A percentile compares a stretch with the other conserved stretches of the same genome.
phyloP scores from a whole-genome alignment of 768 basidiomycete species.

The Macrolepiota dolichaula region DNA sequence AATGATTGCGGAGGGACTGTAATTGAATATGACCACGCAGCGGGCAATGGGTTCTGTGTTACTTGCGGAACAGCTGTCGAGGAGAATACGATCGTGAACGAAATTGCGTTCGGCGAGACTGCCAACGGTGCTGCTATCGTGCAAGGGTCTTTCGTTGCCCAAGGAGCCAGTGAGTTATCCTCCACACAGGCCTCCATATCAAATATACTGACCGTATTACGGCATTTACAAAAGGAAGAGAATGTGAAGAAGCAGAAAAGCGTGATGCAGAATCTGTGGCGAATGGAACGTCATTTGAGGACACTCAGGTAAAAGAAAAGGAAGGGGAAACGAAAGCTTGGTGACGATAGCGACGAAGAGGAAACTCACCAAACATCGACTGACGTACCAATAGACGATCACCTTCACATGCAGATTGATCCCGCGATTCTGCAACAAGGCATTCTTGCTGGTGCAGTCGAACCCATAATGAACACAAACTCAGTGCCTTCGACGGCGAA shows the following conservation, averaged over 20 bases:
- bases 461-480: conserved; percentile 34
- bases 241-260: conserved; percentile 59
- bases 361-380: conserved; percentile 16
- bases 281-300: conserved; percentile 23
- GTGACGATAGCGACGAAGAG: conserved; percentile 25
- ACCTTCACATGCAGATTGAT: conserved; percentile 42
- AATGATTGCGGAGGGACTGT: conserved; percentile 79
- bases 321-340: conserved; percentile 29
- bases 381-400: conserved; percentile 14
- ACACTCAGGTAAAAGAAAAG: conserved; percentile 25
- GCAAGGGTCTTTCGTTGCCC: conserved; percentile 88
- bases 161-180: conserved; percentile 76
- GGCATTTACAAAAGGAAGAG: conserved; percentile 76
- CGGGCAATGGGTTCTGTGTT: conserved; percentile 83
- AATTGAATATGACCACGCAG: conserved; percentile 81
- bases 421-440: conserved; percentile 60
- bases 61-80: conserved; percentile 88
- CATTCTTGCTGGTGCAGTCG: conserved; percentile 57
- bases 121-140: conserved; percentile 92
- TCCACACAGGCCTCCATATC: background rate
- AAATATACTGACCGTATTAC: conserved; percentile 22
- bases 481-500: conserved; percentile 44
- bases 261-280: conserved; percentile 32
- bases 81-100: conserved; percentile 91
- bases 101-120: conserved; percentile 94